Percentiles rank a stretch among this genome's conserved stretches.
These are phyloP conservation scores for Rhodofomes roseus DNA, from an alignment of 1,284 basidiomycete species.

Conservation along the genomic window DNA sequence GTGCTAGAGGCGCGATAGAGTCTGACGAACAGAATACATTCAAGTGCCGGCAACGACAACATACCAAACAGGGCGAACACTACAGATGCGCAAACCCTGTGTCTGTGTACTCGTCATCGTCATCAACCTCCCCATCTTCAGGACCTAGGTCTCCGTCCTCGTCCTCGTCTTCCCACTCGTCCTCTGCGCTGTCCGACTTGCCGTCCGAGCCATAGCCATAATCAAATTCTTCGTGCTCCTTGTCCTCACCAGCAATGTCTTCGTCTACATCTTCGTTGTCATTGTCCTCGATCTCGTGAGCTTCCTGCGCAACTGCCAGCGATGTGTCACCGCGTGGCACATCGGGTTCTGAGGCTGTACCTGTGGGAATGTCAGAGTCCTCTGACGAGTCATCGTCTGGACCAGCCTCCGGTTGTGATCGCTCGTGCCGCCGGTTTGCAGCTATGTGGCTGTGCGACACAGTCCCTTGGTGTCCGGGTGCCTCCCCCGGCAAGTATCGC, in stretches of 20 bases:
- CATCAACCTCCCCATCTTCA: not conserved
- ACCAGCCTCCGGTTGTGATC: too few species aligned
- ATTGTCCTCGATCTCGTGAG: not conserved
- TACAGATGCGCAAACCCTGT: too few species aligned
- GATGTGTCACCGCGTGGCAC: too few species aligned
- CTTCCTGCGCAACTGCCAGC: not conserved
- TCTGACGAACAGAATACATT: too few species aligned
- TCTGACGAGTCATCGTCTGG: too few species aligned
- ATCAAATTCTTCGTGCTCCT: not conserved
- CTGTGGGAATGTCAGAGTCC: too few species aligned
- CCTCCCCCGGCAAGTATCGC: not conserved
- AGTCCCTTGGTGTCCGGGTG: not conserved
- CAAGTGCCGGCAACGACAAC: too few species aligned
- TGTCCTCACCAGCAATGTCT: not conserved
- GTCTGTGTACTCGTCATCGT: not conserved
- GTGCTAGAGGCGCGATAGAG: too few species aligned
- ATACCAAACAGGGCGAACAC: too few species aligned
- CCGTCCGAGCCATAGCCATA: not conserved
- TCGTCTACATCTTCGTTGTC: not conserved
- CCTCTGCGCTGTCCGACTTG: not conserved
- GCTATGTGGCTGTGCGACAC: too few species aligned
- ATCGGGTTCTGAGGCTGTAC: too few species aligned
- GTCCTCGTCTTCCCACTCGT: not conserved
- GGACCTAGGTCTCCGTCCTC: not conserved
- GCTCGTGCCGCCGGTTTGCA: too few species aligned